phyloP scores from a whole-genome alignment of 805 yeast genomes.

The Monosporozyma solicola region DNA sequence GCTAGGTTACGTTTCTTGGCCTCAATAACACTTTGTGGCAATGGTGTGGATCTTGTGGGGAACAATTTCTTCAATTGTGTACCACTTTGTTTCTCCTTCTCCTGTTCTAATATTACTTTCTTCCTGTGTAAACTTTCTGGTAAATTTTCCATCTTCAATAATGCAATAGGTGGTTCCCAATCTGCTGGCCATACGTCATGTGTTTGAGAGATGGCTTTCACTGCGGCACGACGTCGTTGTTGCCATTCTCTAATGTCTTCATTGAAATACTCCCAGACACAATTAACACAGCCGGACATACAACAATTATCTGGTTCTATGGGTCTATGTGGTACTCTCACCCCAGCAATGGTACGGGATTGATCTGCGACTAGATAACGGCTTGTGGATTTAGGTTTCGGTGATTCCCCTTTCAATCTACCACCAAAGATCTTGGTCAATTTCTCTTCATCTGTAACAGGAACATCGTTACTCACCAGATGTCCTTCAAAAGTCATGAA shows the following conservation, averaged over 20 bases:
- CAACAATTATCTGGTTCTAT: conserved; percentile 92
- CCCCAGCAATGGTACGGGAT: conserved; percentile 41
- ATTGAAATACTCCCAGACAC: conserved; percentile 91
- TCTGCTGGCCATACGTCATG: conserved; percentile 54
- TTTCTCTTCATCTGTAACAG: conserved; percentile 38
- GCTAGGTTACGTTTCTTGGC: conserved; percentile 15
- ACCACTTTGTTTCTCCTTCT: conserved; percentile 5
- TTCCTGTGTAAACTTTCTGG: conserved; percentile 23
- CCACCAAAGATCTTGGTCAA: conserved; percentile 48
- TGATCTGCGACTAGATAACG: conserved; percentile 18
- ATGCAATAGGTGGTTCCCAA: conserved; percentile 47
- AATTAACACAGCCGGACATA: conserved; percentile 93
- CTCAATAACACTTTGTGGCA: conserved; percentile 31
- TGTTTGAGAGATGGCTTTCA: conserved; percentile 34
- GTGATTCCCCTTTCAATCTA: conserved; percentile 42
- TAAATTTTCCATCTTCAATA: conserved; percentile 22
- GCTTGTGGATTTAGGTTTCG: conserved; percentile 33
- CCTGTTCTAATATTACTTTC: conserved; percentile 4
- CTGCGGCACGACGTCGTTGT: conserved; percentile 49
- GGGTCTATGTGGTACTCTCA: conserved; percentile 76
- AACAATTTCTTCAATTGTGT: conserved; percentile 15
- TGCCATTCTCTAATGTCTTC: conserved; percentile 88
- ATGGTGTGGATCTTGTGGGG: conserved; percentile 24
- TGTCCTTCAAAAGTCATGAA: conserved; percentile 32
- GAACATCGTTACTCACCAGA: conserved; percentile 11